Evolutionary conservation across 2,329 filamentous ascomycete species (phyloP).

Genomic region (Xylaria polymorpha): DNA sequence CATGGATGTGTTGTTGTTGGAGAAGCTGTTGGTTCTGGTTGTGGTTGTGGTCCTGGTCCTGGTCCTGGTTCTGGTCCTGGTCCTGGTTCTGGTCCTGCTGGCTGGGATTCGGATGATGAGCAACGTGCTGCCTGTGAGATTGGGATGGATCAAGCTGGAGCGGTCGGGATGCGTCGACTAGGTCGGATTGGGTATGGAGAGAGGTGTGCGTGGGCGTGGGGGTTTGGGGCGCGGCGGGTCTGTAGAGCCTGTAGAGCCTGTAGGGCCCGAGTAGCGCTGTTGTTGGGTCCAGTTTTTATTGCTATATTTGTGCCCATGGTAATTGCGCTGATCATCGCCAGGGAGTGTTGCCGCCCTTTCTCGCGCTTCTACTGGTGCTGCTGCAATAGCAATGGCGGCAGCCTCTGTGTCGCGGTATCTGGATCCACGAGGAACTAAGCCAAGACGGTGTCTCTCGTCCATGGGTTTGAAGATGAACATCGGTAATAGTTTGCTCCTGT

Average conservation of each 20-base stretch:
- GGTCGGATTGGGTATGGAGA: constrained; percentile 35
- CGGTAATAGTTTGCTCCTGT: not conserved
- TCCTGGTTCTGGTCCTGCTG: constrained; percentile 14
- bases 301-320: constrained; percentile 31
- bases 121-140: constrained; percentile 26
- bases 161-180: constrained; percentile 23
- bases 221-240: constrained; percentile 23
- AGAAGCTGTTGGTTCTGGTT: constrained; percentile 11
- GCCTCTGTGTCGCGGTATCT: constrained; percentile 11
- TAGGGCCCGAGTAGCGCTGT: constrained; percentile 4
- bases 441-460: constrained; percentile 26
- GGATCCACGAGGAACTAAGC: constrained; percentile 26
- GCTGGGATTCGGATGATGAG: not conserved
- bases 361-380: not conserved
- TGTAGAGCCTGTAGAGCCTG: constrained; percentile 16
- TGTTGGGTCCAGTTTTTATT: constrained; percentile 34
- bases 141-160: constrained; percentile 36
- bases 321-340: constrained; percentile 21
- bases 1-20: not conserved
- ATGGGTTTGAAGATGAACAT: constrained; percentile 22
- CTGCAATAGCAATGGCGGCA: not conserved
- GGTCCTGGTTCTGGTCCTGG: constrained; percentile 12
- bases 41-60: not conserved
- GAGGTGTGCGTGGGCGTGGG: constrained; percentile 13
- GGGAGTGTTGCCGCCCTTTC: not conserved